Conservation (phyloP, 805 yeast species). For the Wickerhamiella siamensis region DNA sequence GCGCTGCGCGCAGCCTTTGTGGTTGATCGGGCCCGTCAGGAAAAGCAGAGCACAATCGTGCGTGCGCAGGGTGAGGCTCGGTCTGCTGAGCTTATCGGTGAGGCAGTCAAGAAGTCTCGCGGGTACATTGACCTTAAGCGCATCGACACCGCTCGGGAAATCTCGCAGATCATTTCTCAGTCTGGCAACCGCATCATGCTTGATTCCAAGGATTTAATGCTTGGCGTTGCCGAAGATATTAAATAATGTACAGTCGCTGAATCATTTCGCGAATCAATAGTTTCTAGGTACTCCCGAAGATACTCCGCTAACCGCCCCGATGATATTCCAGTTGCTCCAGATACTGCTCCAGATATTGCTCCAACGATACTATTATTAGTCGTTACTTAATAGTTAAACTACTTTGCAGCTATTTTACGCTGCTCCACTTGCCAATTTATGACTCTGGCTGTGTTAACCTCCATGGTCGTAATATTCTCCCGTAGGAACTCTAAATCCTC, state of each 20-base stretch:
- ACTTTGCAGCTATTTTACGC: not conserved
- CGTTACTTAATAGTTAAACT: too few species aligned
- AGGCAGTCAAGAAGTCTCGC: constrained; percentile 89
- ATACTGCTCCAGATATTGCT: not conserved
- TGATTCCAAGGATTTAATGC: constrained; percentile 81
- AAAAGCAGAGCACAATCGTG: constrained; percentile 92
- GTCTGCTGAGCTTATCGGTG: constrained; percentile 97
- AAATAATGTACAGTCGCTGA: constrained; percentile 27
- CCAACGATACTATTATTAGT: not conserved
- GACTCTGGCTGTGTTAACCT: constrained; percentile 82
- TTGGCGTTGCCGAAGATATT: constrained; percentile 74
- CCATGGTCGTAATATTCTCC: constrained; percentile 92
- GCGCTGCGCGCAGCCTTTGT: constrained; percentile 97
- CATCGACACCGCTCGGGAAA: constrained; percentile 92
- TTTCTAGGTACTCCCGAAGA: too few species aligned
- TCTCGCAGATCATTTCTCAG: constrained; percentile 67
- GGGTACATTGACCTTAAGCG: constrained; percentile 95
- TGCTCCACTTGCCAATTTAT: constrained; percentile 26
- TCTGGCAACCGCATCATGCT: constrained; percentile 87
- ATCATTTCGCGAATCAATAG: too few species aligned
- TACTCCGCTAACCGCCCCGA: too few species aligned
- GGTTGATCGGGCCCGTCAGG: constrained; percentile 94
- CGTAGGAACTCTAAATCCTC: constrained; percentile 76
- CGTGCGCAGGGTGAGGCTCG: constrained; percentile 98
- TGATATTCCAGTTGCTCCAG: too few species aligned